Evolutionary conservation across 169 alveolate genomes (phyloP).

Genomic region (Plasmodium ovale): DNA sequence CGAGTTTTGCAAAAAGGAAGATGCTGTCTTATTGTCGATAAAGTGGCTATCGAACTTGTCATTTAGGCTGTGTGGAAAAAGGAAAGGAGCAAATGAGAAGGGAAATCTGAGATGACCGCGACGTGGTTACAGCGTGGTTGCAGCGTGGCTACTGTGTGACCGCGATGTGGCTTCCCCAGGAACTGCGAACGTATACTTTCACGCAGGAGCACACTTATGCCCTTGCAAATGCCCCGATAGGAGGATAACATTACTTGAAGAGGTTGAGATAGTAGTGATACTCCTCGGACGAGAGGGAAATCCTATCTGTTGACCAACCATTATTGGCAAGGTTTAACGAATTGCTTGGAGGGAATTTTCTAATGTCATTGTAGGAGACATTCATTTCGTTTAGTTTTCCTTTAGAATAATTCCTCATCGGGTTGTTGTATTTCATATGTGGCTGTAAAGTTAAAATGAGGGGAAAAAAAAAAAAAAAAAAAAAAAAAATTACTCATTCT

Average conservation of each 20-base stretch:
- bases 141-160: too few species aligned
- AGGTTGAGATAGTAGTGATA: slow-evolving; percentile 35
- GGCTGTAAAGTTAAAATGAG: neutral
- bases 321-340: slow-evolving; percentile 8
- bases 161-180: too few species aligned
- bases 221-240: too few species aligned
- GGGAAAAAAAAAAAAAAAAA: too few species aligned
- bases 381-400: slow-evolving; percentile 29
- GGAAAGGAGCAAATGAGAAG: neutral
- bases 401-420: slow-evolving; percentile 5
- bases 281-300: slow-evolving; percentile 42
- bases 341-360: neutral
- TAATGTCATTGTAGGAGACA: slow-evolving; percentile 26
- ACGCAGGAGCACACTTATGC: too few species aligned
- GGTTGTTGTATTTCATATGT: neutral
- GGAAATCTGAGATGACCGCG: neutral
- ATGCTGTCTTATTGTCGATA: slow-evolving; percentile 68
- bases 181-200: too few species aligned
- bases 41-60: slow-evolving; percentile 52
- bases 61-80: slow-evolving; percentile 20
- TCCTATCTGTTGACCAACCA: slow-evolving; percentile 61
- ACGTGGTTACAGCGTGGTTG: neutral
- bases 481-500: neutral
- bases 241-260: slow-evolving; percentile 55
- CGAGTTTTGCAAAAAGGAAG: slow-evolving; percentile 61